Evolutionary conservation across 2,329 filamentous ascomycete genomes (phyloP), one percentile per base, ranked within the genome.

Genomic region (Moelleriella libera): DNA sequence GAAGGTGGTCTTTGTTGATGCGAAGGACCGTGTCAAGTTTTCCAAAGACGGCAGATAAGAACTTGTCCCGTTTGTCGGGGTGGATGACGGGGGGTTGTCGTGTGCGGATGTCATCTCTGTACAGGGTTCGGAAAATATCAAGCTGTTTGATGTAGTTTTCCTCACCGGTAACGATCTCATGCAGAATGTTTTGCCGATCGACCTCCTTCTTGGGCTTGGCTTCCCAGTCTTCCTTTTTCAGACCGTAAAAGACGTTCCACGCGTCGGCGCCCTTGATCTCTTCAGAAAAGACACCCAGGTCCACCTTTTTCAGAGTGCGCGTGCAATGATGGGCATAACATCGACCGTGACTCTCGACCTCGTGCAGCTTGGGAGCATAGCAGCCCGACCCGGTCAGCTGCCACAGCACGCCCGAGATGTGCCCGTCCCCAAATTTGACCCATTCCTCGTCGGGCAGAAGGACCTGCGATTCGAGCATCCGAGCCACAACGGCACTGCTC

Each of bases 271-370:
- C 76, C 56, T 83, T 83, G 45, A 79, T 74, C 30, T 84, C 79
- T 50, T 84, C 82, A 41, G 83, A 72, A 58, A 78, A 70, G 52
- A 89, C 77, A 50, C 87, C 82, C 34, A 97, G 67, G 55, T 95
- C 94, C 53, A 95, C 85, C 69, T 96, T 97, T 67, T 92, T 95
- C 54, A 97, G 65, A 1, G 90, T 98, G 46, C 92, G 76, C 60
- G 90, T 92, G 63, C 92, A 98, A 63, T 95, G 88, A 62, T 90
- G 78, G 3, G 90, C 88, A 65, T 98, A 98, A 63, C 92, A 98
- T 51, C 90, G 78, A 12, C 85, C 85, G 32, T 76, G 70, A 8
- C 79, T 76, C 50, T 82, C 76, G 42, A 72, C 65, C 48, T 85
- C 75, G 61, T 98, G 92, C 7, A 97, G 64, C 57, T 82, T 86